phyloP scores from a whole-genome alignment of 1,284 basidiomycete species.

The Microbotryomycetes sp. region DNA sequence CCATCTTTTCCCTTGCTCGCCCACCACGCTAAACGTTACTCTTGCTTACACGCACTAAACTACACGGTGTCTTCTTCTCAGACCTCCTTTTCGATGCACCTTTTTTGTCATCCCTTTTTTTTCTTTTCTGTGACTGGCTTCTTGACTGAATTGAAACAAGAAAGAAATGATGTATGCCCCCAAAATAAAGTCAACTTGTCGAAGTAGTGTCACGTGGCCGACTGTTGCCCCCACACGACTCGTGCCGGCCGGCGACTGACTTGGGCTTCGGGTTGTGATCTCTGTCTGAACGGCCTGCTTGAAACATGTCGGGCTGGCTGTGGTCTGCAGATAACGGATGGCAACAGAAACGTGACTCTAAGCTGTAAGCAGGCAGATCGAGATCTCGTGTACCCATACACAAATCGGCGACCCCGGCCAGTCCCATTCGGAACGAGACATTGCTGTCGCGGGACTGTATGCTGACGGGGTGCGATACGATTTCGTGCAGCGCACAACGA shows the following conservation, averaged over 20 bases:
- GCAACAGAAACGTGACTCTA: constrained; percentile 1
- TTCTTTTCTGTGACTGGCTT: background rate
- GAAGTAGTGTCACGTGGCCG: background rate
- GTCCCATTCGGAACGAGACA: background rate
- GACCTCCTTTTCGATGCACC: background rate
- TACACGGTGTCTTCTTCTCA: background rate
- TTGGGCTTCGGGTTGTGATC: background rate
- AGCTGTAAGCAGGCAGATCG: background rate
- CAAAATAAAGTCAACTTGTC: background rate
- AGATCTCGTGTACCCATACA: background rate
- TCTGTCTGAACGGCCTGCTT: background rate
- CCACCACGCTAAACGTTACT: background rate
- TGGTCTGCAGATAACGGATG: background rate
- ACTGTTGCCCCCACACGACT: background rate
- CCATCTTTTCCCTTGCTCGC: background rate
- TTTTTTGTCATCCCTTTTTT: background rate
- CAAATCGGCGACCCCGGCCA: background rate
- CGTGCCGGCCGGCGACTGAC: background rate
- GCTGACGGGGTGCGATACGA: background rate
- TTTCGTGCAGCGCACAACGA: background rate
- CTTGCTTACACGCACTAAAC: no score
- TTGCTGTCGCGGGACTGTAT: background rate
- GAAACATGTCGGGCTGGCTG: background rate
- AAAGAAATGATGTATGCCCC: background rate
- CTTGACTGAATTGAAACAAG: background rate